These are phyloP conservation scores for Leptographium lundbergii DNA, from an alignment of 2,329 filamentous ascomycete species.

Conservation along the genomic window DNA sequence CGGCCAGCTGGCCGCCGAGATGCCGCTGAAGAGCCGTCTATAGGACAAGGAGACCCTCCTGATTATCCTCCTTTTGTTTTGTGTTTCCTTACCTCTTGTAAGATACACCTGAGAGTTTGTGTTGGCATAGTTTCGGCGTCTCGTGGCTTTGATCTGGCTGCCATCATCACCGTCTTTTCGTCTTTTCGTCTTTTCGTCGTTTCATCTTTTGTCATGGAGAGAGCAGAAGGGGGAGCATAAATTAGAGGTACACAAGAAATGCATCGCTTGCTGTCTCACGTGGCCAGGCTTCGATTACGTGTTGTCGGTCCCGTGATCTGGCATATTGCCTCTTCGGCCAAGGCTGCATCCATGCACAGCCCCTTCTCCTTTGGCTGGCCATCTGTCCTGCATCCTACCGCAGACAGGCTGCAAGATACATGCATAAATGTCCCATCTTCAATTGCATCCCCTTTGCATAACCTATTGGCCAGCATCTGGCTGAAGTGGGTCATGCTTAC, in stretches of 20 bases:
- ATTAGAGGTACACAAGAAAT: not conserved
- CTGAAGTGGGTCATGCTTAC: too few relatives aligned
- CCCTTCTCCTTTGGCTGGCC: too few relatives aligned
- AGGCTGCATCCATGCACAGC: too few relatives aligned
- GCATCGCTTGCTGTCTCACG: not conserved
- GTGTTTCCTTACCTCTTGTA: not conserved
- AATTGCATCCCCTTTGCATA: too few relatives aligned
- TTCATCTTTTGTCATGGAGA: not conserved
- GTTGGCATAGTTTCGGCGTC: not conserved
- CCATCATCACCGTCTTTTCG: not conserved
- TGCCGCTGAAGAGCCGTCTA: conserved; percentile 18
- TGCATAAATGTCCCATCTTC: not conserved
- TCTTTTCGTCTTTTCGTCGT: not conserved
- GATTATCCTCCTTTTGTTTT: too few relatives aligned
- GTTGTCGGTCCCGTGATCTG: too few relatives aligned
- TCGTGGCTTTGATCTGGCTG: not conserved
- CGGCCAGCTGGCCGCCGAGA: conserved; percentile 11
- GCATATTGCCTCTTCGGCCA: too few relatives aligned
- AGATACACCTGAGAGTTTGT: not conserved
- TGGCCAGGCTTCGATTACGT: too few relatives aligned
- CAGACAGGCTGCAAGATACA: not conserved
- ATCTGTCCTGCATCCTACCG: too few relatives aligned
- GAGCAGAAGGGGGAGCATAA: not conserved
- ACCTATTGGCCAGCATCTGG: too few relatives aligned
- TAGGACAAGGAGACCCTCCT: too few relatives aligned